Conservation (phyloP, 2,329 filamentous ascomycete genomes). For the Talaromyces verruculosus region DNA sequence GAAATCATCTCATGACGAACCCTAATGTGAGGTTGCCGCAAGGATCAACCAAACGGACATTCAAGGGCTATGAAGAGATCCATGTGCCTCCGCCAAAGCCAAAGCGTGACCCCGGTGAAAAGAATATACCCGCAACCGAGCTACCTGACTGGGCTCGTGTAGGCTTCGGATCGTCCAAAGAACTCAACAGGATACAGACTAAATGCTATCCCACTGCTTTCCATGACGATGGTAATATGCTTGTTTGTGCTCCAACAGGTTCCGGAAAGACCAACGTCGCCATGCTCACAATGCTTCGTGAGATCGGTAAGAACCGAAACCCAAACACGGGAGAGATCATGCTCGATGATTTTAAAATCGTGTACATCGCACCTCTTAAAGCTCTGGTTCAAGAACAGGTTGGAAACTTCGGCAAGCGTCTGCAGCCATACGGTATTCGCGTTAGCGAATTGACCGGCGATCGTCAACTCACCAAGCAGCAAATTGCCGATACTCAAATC, state of each 20-base stretch:
- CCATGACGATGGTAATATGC: conserved; percentile 92
- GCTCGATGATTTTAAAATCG: conserved; percentile 95
- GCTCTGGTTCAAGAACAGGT: conserved; percentile 97
- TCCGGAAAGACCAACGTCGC: conserved; percentile 98
- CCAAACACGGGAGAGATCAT: conserved; percentile 89
- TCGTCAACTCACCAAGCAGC: conserved; percentile 95
- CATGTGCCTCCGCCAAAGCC: conserved; percentile 93
- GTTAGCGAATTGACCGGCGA: conserved; percentile 97
- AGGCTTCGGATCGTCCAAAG: conserved; percentile 82
- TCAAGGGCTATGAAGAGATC: conserved; percentile 98
- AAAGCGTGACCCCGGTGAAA: conserved; percentile 75
- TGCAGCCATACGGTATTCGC: conserved; percentile 86
- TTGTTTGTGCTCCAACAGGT: conserved; percentile 94
- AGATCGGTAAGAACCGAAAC: conserved; percentile 93
- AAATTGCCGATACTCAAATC: conserved; percentile 95
- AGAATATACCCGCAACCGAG: conserved; percentile 77
- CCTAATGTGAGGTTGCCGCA: conserved; percentile 90
- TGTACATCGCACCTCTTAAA: conserved; percentile 95
- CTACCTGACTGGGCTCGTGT: conserved; percentile 88
- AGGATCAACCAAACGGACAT: conserved; percentile 89
- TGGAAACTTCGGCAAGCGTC: conserved; percentile 89
- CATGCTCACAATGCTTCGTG: conserved; percentile 93
- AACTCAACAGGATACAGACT: conserved; percentile 93
- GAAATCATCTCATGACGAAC: conserved; percentile 99
- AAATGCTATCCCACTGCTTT: conserved; percentile 91